Base-by-base conservation (phyloP, 176 grass and related monocot species). In the Ensete glaucum region DNA sequence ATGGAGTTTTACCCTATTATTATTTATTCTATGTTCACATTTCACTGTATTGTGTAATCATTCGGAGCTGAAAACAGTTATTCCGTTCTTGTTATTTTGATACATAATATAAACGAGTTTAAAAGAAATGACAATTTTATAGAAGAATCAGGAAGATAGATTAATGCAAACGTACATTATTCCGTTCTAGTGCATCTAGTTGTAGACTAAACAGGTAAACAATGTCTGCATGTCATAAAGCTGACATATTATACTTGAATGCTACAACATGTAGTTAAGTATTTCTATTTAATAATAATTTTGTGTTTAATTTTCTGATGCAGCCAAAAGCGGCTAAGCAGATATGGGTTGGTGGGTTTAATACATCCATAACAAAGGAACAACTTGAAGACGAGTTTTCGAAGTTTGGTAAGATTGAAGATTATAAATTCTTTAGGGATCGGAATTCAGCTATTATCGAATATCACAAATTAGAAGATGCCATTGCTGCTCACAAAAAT, bases 261-360 rank as follows among this genome's bases (percentile, higher is more conserved):
- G 24, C 1, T 56, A 16, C 8, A 55, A 14, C 43, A 15, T 73
- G 53, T 54, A 3, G 34, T 73, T 20, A 53, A 53, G 12, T 16
- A 17, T 48, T 69, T 16, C 1, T 69, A 69, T 43, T 67, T 34
- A 9, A 69, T 43, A 69, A 1, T 73, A 85, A 64, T 1, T 79
- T 74, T 84, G 50, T 0, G 80, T 29, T 81, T 63, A 79, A 67
- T 51, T 49, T 76, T 24, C 15, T n/a, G 16, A 22, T 76, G 58
- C 78, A 94, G 84, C 90, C 88, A 55, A 99, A 86, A 84, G 90
- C 90, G 67, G 90, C 88, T 81, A 91, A 79, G 77, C 83, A 86
- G 53, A 70, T 99, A 80, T 99, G 95, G 95, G 70, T 99, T 84
- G 90, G 88, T 67, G 85, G 95, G 43, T 85, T 99, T 76, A 89